Conservation (phyloP, 306 rosid species). For the Cucurbita ficifolia region DNA sequence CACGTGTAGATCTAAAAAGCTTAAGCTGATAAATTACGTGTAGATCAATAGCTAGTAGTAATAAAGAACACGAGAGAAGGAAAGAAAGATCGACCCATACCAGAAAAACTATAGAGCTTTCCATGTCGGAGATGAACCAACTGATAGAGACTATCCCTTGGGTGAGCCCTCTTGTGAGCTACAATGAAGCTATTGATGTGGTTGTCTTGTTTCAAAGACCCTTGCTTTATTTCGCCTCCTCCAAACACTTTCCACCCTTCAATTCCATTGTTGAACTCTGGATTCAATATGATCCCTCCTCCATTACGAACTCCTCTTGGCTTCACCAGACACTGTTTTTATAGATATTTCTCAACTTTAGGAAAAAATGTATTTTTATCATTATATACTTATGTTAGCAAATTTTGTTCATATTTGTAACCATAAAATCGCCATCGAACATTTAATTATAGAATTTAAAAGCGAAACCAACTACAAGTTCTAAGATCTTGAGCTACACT, state of each 20-base stretch:
- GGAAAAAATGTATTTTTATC: background rate
- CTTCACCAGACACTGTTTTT: slow-evolving; percentile 42
- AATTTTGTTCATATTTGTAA: too few relatives aligned
- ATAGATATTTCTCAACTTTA: background rate
- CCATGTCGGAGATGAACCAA: slow-evolving; percentile 39
- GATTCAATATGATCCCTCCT: slow-evolving; percentile 69
- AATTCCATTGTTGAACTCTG: slow-evolving; percentile 38
- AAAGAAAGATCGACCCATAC: slow-evolving; percentile 10
- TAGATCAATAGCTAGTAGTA: too few relatives aligned
- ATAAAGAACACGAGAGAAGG: background rate
- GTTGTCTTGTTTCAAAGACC: slow-evolving; percentile 37
- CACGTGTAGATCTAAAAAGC: background rate
- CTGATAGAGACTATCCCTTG: slow-evolving; percentile 45
- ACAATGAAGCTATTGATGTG: slow-evolving; percentile 27
- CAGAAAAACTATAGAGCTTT: slow-evolving; percentile 43
- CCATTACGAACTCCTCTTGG: slow-evolving; percentile 41
- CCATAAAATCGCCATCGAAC: background rate
- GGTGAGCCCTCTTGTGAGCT: slow-evolving; percentile 25
- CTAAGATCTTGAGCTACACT: slow-evolving; percentile 4
- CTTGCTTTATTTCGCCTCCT: slow-evolving; percentile 34
- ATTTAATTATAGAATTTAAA: background rate
- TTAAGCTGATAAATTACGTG: background rate
- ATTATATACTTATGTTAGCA: too few relatives aligned
- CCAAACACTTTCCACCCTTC: slow-evolving; percentile 54
- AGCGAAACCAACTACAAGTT: background rate